Evolutionary conservation across 345 rosid species (phyloP), one percentile per base, ranked within the genome.

Genomic region (Hibiscus tridactylites): DNA sequence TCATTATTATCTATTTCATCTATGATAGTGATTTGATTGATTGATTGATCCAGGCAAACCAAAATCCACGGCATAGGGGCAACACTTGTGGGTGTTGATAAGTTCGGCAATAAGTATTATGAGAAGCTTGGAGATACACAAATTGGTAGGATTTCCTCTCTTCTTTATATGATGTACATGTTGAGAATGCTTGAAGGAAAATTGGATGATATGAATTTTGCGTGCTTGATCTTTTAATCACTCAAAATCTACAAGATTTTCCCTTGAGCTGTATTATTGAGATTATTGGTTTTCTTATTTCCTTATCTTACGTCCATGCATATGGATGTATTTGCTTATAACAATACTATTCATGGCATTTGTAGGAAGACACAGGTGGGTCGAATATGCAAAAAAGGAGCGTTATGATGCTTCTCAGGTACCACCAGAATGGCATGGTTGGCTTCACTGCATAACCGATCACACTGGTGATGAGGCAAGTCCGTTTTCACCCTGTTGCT

Each of bases 321-420:
- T 68, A 13, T 15, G 17, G 9, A 9, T 68, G 71, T 46, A 16
- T 31, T 59, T 60, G 5, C 21, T 12, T 47, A 13, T 71, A 44
- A 59, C 21, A 39, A 60, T 46, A 44, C 56, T 16, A 58, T 49
- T 49, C 56, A 17, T 70, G 56, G 47, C 46, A 54, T 73, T 58
- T 78, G 68, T 72, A 92, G 99, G 98, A 75, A 86, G 99, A 74
- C 97, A 92, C 73, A 84, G 96, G 70, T 92, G 98, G 99, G 97
- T 95, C 59, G 99, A 90, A 77, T 92, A 92, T 61, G 97, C 97
- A 5, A 83, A 86, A 49, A 92, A 90, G 80, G 76, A 78, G 65
- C 91, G 97, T 46, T 95, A 95, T 80, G 93, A 92, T 61, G 99
- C 98, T 77, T 95, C 98, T 71, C 98, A 92, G 86, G 99, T 95